Percentiles rank a stretch among this genome's conserved stretches.
These are phyloP conservation scores for Kodamaea leandrae DNA, from an alignment of 805 yeast genomes.

Conservation along the genomic window DNA sequence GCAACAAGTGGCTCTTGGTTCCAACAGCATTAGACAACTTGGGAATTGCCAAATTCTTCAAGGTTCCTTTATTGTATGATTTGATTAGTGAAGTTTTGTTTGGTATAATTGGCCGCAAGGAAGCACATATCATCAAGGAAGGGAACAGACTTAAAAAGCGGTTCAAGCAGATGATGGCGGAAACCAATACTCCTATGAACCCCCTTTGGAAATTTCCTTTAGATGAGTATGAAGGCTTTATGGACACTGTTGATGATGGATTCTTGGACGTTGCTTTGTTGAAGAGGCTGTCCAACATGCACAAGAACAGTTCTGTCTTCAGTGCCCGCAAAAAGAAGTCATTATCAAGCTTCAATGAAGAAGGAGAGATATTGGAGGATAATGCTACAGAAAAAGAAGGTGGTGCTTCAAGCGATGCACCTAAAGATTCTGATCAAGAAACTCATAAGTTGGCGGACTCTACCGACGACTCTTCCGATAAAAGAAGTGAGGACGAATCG, in stretches of 20 bases:
- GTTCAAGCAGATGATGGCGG: conserved; percentile 24
- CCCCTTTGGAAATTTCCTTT: conserved; percentile 36
- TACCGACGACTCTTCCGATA: conserved; percentile 27
- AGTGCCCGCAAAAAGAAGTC: conserved; percentile 20
- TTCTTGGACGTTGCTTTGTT: conserved; percentile 54
- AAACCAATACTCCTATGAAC: conserved; percentile 22
- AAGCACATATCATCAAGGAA: conserved; percentile 45
- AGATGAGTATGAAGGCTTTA: conserved; percentile 51
- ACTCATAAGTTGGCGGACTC: conserved; percentile 14
- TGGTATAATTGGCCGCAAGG: conserved; percentile 68
- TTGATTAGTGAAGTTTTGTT: conserved; percentile 65
- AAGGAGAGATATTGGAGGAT: neutral
- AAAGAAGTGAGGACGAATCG: conserved; percentile 27
- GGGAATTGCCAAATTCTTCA: conserved; percentile 60
- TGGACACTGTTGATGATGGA: conserved; percentile 66
- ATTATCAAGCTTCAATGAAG: conserved; percentile 6
- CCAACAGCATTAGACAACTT: conserved; percentile 69
- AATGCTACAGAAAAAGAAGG: conserved; percentile 1
- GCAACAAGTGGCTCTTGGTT: conserved; percentile 66
- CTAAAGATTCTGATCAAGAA: conserved; percentile 8
- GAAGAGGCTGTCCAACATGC: conserved; percentile 41
- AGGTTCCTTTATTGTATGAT: conserved; percentile 68
- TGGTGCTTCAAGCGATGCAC: neutral
- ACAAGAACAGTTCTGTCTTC: conserved; percentile 22
- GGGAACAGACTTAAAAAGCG: conserved; percentile 36